These are phyloP conservation scores for Chrysanthemum seticuspe DNA, from an alignment of 129 eudicot genomes.

Conservation along the genomic window DNA sequence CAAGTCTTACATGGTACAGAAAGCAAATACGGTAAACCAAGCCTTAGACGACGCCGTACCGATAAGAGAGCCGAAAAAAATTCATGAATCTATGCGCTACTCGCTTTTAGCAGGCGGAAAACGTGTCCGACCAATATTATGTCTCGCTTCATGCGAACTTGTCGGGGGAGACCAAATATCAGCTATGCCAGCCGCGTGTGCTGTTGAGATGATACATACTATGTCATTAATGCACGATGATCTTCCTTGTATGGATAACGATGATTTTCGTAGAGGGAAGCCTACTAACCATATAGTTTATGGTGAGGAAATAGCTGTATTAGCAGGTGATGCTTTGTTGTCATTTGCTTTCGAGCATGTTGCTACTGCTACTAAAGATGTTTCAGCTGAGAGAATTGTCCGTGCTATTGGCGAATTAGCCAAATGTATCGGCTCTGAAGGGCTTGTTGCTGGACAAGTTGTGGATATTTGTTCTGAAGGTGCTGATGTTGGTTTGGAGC, in stretches of 20 bases:
- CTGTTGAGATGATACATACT: slow-evolving; percentile 65
- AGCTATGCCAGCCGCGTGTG: slow-evolving; percentile 64
- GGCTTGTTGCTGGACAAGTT: slow-evolving; percentile 62
- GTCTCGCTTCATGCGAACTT: slow-evolving; percentile 63
- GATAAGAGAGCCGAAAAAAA: slow-evolving; percentile 31
- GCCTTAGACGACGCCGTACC: slow-evolving; percentile 47
- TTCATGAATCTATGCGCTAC: slow-evolving; percentile 71
- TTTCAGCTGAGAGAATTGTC: slow-evolving; percentile 28
- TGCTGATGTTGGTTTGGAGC: slow-evolving; percentile 37
- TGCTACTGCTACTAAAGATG: slow-evolving; percentile 36
- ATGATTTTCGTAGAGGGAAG: slow-evolving; percentile 58
- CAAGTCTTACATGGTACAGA: slow-evolving; percentile 41
- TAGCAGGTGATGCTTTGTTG: slow-evolving; percentile 52
- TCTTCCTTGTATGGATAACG: slow-evolving; percentile 68
- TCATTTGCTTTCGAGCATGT: slow-evolving; percentile 50
- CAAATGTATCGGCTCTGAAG: slow-evolving; percentile 55
- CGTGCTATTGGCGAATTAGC: slow-evolving; percentile 45
- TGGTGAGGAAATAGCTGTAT: slow-evolving; percentile 51
- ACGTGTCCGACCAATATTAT: slow-evolving; percentile 60
- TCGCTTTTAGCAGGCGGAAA: slow-evolving; percentile 71
- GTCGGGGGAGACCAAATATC: slow-evolving; percentile 43
- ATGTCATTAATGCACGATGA: slow-evolving; percentile 68
- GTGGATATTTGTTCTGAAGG: slow-evolving; percentile 57
- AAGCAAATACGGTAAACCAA: slow-evolving; percentile 44
- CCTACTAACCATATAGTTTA: slow-evolving; percentile 56